Evolutionary conservation across 176 grass and related monocot species (phyloP).

Genomic region (Cenchrus fungigraminus): DNA sequence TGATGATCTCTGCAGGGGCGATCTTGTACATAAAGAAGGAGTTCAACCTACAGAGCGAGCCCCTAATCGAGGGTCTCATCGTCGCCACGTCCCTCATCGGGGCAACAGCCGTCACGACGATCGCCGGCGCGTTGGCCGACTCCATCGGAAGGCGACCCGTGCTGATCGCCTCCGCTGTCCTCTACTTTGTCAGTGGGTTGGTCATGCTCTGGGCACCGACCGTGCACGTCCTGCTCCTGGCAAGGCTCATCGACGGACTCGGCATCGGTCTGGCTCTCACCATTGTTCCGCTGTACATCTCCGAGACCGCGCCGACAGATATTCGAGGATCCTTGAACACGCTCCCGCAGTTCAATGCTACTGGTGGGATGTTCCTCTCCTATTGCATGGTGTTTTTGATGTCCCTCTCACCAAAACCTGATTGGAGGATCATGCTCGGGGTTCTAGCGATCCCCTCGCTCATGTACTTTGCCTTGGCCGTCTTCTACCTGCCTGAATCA

Average conservation of each 20-base stretch:
- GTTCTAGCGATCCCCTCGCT: conserved; percentile 87
- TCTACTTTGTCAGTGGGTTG: conserved; percentile 85
- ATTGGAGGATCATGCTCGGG: conserved; percentile 98
- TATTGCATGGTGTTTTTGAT: conserved; percentile 95
- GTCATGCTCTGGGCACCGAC: conserved; percentile 94
- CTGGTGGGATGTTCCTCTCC: conserved; percentile 92
- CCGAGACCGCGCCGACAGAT: conserved; percentile 88
- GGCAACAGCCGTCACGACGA: conserved; percentile 73
- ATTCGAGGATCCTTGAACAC: conserved; percentile 91
- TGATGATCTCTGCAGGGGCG: conserved; percentile 55
- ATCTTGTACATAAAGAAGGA: conserved; percentile 93
- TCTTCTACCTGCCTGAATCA: conserved; percentile 97
- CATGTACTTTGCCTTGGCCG: conserved; percentile 73
- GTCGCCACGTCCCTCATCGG: conserved; percentile 94
- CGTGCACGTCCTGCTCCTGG: conserved; percentile 76
- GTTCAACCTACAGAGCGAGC: conserved; percentile 74
- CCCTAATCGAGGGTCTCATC: conserved; percentile 87
- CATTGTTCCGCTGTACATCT: conserved; percentile 89
- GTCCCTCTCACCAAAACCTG: conserved; percentile 70
- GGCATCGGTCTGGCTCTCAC: conserved; percentile 87
- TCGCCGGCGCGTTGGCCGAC: conserved; percentile 75
- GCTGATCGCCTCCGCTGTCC: conserved; percentile 76
- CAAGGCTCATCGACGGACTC: conserved; percentile 86
- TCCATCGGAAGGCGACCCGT: conserved; percentile 70
- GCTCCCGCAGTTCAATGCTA: conserved; percentile 82